Percentiles rank a stretch among this genome's conserved stretches.
Evolutionary conservation across 352 stramenopile genomes (phyloP).

Genomic region (Phytophthora niederhauseri): DNA sequence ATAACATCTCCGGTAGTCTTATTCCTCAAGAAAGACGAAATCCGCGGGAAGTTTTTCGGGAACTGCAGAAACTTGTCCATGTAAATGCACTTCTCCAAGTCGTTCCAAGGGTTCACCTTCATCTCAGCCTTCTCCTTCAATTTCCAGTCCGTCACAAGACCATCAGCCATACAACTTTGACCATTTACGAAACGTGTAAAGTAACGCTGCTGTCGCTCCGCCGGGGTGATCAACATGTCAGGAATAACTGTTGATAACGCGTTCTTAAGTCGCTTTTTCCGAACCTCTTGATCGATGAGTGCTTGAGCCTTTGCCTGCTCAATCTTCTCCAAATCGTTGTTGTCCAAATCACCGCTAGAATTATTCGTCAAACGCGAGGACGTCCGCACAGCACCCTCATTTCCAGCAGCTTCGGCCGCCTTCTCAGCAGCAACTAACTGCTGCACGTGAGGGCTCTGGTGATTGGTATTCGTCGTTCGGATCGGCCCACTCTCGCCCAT

Average conservation of each 20-base stretch:
- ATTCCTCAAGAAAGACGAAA: conserved; percentile 94
- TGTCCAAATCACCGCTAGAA: conserved; percentile 75
- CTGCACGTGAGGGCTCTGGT: conserved; percentile 47
- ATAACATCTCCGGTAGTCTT: conserved; percentile 98
- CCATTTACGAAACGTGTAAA: conserved; percentile 60
- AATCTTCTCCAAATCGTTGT: conserved; percentile 82
- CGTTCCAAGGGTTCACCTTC: conserved; percentile 96
- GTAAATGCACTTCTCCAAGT: conserved; percentile 99
- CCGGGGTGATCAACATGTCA: conserved; percentile 78
- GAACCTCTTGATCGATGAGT: conserved; percentile 79
- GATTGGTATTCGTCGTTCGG: conserved; percentile 44
- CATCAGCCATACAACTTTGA: conserved; percentile 71
- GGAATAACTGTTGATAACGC: conserved; percentile 83
- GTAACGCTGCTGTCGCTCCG: conserved; percentile 57
- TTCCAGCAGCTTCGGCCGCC: conserved; percentile 25
- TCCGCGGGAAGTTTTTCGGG: conserved; percentile 98
- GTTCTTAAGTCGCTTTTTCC: conserved; percentile 86
- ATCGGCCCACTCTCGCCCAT: conserved; percentile 34
- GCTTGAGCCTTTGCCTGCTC: conserved; percentile 80
- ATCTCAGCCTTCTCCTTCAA: conserved; percentile 71
- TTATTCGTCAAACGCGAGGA: conserved; percentile 90
- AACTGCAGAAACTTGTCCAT: conserved; percentile 99
- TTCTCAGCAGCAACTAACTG: conserved; percentile 48
- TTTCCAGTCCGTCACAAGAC: conserved; percentile 64
- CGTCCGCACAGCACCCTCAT: conserved; percentile 56